Base-by-base conservation (phyloP, 129 eudicot species). In the Logfia minima region DNA sequence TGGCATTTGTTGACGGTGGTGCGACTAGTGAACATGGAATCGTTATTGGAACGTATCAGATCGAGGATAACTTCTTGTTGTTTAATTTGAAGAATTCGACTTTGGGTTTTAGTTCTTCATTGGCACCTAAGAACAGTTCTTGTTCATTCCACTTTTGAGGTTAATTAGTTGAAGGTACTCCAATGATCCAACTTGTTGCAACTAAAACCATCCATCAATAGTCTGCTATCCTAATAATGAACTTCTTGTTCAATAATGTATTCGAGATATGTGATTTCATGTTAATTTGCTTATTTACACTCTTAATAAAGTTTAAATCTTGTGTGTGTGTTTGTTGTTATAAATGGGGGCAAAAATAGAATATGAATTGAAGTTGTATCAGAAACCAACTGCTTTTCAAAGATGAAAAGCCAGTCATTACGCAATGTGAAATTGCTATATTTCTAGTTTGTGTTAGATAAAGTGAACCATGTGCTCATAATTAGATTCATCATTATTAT, bases 1-100 rank as follows among this genome's bases (percentile, higher is more conserved):
- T 74, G 68, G 77, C 77, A 24, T 23, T 74, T 14, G 68, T 74
- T 23, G 68, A 74, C 3, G 69, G 58, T 37, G 77, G 77, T 60
- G 1, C 18, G 9, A 37, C 24, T 14, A 74, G 77, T 59, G 68
- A 74, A 74, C 68, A 74, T 16, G 59, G 53, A 5, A 74, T 74
- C 17, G 58, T 74, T 21, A 5, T 74, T 1, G 77, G 77, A 7
- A 11, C 77, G 17, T 37, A 19, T 74, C 77, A 74, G 68, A 8
- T 74, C 7, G 77, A 74, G 68, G 69, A 74, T 59, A 74, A 59
- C 58, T 74, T 74, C 26, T 1, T 74, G 68, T 2, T 60, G 68
- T 74, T 74, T 74, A 21, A 74, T 59, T 37, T 74, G 23, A 48
- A 74, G 39, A 74, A 59, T 8, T 59, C 24, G 56, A 74, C 17